phyloP scores from a whole-genome alignment of 2,329 filamentous ascomycete genomes.

The Fusarium devonianum region DNA sequence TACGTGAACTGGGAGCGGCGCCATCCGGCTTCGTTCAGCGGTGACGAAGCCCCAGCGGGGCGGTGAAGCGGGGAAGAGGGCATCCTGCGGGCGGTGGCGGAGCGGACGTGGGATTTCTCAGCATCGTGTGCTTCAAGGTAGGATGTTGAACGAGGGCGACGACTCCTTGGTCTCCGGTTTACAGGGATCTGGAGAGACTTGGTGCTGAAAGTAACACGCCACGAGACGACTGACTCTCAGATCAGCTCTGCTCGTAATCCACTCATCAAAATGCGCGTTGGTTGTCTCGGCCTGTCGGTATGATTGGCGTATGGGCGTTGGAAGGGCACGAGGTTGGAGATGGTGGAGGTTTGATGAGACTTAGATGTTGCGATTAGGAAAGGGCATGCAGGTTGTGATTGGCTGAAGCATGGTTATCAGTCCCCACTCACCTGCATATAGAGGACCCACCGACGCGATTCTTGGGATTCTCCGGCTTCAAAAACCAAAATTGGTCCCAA shows the following conservation, averaged over 20 bases:
- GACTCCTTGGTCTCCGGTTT: background rate
- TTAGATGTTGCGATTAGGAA: constrained; percentile 13
- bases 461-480: background rate
- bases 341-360: constrained; percentile 5
- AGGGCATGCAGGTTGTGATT: constrained; percentile 9
- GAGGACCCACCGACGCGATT: background rate
- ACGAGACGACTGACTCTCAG: background rate
- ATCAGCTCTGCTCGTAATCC: background rate
- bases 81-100: constrained; percentile 28
- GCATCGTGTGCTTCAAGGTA: constrained; percentile 12
- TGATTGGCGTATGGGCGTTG: background rate
- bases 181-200: background rate
- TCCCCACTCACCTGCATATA: background rate
- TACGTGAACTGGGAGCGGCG: constrained; percentile 80
- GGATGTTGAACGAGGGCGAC: background rate
- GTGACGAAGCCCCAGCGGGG: constrained; percentile 38
- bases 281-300: background rate
- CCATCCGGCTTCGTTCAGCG: constrained; percentile 32
- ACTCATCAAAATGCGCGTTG: background rate
- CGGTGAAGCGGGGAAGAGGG: constrained; percentile 29
- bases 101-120: constrained; percentile 1
- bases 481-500: background rate
- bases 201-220: background rate
- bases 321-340: background rate
- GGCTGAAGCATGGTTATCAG: background rate